Base-by-base conservation (phyloP, 805 yeast species). In the Candida pseudoglaebosa region DNA sequence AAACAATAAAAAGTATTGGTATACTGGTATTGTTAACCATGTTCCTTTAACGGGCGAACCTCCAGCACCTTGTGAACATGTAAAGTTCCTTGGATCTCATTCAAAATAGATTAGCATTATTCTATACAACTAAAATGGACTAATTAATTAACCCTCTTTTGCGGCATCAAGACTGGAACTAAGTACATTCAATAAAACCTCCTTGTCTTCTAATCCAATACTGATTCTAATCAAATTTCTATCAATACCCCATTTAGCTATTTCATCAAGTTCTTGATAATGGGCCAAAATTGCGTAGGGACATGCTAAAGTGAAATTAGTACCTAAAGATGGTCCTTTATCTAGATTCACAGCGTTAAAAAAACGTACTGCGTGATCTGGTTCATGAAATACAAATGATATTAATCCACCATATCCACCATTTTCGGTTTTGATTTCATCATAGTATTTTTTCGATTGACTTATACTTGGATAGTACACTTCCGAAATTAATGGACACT, bases 361-460 rank as follows among this genome's bases (percentile, higher is more conserved):
- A 58, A 89, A 90, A n/a, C 65, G 65, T 28, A 72, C 70, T 0
- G 95, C 95, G 47, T 76, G 79, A 15, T 68, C 65, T 7, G 82
- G 77, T 4, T 77, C 71, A 37, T 77, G 61, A 62, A 90, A 86
- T 8, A 83, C 74, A 33, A 90, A 62, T 3, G 95, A 84, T 20
- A 90, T 69, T 39, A 89, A 68, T 0, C 96, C 95, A 31, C 96
- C 97, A 53, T 89, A 90, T 0, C 96, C 96, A 20, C 95, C 95
- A 15, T 68, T 66, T 4, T 69, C 56, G n/a, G 78, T 79, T 51
- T 77, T 82, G 29, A 86, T 65, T 3, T 62, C 73, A 47, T 90
- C 96, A 57, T 87, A 93, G 59, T 85, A 75, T 32, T 63, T 56
- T 46, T 69, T 77, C 6, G 88, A 68, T 3, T 66, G 71, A 4